These are phyloP conservation scores for Clonostachys solani DNA, from an alignment of 2,329 filamentous ascomycete genomes.

Conservation along the genomic window DNA sequence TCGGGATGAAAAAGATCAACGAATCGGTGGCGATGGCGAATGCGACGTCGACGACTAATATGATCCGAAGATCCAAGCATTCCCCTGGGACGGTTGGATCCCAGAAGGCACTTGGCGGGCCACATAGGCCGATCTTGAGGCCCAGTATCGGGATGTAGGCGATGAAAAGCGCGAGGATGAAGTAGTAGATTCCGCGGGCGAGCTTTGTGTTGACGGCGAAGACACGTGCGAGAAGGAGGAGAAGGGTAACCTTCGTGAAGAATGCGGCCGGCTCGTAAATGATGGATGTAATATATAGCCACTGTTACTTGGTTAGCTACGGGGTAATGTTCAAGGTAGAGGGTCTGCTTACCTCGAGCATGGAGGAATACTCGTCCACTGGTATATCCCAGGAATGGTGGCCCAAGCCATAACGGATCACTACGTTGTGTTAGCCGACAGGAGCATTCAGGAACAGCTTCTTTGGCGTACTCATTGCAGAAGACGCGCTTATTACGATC, in stretches of 20 bases:
- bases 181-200: constrained; percentile 16
- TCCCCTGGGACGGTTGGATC: constrained; percentile 8
- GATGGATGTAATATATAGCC: constrained; percentile 18
- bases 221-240: constrained; percentile 21
- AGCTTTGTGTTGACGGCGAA: constrained; percentile 15
- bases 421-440: constrained; percentile 1
- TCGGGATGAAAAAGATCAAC: constrained; percentile 21
- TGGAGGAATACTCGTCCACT: constrained; percentile 3
- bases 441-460: too few relatives aligned
- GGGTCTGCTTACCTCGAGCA: constrained; percentile 1
- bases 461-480: background rate
- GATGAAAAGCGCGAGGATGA: constrained; percentile 15
- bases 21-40: constrained; percentile 22
- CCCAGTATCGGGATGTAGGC: constrained; percentile 18
- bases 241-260: constrained; percentile 23
- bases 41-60: constrained; percentile 16
- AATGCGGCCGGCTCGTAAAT: constrained; percentile 20
- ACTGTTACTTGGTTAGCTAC: constrained; percentile 4
- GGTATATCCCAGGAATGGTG: constrained; percentile 15
- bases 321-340: background rate
- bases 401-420: constrained; percentile 13
- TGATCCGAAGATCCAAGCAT: constrained; percentile 21
- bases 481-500: background rate
- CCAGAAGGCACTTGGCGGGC: constrained; percentile 15
- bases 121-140: constrained; percentile 16